Percentiles rank a stretch among this genome's conserved stretches.
Evolutionary conservation across 257 asterid genomes (phyloP).

Genomic region (Echium plantagineum): DNA sequence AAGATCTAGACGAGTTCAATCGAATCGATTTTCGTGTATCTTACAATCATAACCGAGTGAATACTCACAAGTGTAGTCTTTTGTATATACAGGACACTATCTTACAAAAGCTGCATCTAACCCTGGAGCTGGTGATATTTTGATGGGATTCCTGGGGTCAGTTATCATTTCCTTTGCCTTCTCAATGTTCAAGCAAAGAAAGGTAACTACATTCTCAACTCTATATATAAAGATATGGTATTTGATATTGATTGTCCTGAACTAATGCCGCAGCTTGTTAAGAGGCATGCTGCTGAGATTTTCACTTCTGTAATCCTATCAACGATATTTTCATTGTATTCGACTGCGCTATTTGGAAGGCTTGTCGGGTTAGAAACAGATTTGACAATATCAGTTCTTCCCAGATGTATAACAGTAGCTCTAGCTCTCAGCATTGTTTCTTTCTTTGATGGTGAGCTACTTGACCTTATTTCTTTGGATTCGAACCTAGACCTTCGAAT

Average conservation of each 20-base stretch:
- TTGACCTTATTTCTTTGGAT: neutral
- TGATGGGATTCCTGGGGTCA: conserved; percentile 94
- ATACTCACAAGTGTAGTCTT: neutral
- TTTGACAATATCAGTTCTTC: conserved; percentile 66
- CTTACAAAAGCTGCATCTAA: conserved; percentile 75
- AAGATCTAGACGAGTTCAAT: neutral
- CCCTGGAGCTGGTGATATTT: conserved; percentile 96
- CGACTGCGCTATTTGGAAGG: conserved; percentile 84
- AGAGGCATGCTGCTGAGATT: conserved; percentile 98
- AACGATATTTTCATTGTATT: conserved; percentile 73
- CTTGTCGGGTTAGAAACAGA: conserved; percentile 63
- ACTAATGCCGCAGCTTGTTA: conserved; percentile 52
- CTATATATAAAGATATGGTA: neutral
- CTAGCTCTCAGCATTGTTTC: conserved; percentile 94
- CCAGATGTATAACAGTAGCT: conserved; percentile 99
- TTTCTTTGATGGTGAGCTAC: conserved; percentile 68
- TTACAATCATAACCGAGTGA: neutral
- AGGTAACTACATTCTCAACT: conserved; percentile 29
- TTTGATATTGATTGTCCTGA: neutral
- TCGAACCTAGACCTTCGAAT: neutral
- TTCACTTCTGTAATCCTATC: conserved; percentile 73
- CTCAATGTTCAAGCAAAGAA: conserved; percentile 97
- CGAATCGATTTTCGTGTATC: neutral
- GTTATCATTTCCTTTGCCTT: conserved; percentile 93
- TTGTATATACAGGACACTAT: conserved; percentile 47